phyloP scores from a whole-genome alignment of 352 stramenopile species.

The Thalassiosira mediterranea region DNA sequence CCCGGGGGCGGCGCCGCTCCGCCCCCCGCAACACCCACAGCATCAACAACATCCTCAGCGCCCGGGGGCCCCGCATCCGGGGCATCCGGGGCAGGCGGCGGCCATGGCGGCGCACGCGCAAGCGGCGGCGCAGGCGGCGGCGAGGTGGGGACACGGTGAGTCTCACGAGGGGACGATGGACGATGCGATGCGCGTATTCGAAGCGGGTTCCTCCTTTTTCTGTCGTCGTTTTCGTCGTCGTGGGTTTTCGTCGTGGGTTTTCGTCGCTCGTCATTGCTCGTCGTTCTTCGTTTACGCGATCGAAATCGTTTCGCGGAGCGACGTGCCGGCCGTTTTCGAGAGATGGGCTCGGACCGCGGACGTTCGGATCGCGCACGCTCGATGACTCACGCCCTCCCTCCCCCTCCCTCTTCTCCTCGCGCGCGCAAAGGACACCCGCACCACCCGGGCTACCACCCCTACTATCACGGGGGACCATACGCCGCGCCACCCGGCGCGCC shows the following conservation, averaged over 20 bases:
- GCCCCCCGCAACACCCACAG: not conserved
- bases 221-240: not conserved
- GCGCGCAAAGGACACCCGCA: not conserved
- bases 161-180: too few species aligned
- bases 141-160: not conserved
- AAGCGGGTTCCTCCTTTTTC: too few species aligned
- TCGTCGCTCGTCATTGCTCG: not conserved
- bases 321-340: not conserved
- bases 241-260: not conserved
- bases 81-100: too few species aligned
- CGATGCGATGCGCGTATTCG: too few species aligned
- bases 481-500: not conserved
- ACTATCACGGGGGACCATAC: constrained; percentile 18
- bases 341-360: not conserved
- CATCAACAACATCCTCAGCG: not conserved
- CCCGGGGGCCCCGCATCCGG: too few species aligned
- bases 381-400: not conserved
- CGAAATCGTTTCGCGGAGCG: too few species aligned
- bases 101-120: not conserved
- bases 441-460: constrained; percentile 26
- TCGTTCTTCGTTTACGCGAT: not conserved
- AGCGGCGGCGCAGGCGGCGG: too few species aligned
- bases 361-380: not conserved
- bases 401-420: not conserved
- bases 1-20: too few species aligned